A percentile compares a stretch with the other conserved stretches of the same genome.
Evolutionary conservation across 78 protist genomes (phyloP).

Genomic region (Speleostelium caveatum): DNA sequence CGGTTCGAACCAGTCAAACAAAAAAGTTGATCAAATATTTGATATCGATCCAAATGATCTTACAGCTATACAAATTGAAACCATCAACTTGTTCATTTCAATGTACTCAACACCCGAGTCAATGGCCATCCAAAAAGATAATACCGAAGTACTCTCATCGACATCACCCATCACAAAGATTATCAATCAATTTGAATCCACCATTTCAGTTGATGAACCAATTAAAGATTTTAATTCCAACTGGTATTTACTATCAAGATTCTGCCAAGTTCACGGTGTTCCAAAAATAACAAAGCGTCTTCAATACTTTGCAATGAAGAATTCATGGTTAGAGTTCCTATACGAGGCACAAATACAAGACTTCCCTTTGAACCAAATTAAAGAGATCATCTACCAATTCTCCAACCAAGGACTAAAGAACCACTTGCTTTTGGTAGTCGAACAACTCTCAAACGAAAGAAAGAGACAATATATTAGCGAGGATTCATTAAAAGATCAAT

Average conservation of each 20-base stretch:
- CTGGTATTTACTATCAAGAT: constrained; percentile 34
- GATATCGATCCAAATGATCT: too few species aligned
- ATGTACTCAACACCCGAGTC: constrained; percentile 46
- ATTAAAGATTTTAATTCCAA: not conserved
- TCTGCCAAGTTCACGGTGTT: constrained; percentile 43
- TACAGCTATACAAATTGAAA: constrained; percentile 32
- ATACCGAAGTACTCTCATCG: not conserved
- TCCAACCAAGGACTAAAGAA: constrained; percentile 2
- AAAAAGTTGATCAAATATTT: not conserved
- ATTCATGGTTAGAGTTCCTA: constrained; percentile 52
- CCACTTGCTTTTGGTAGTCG: constrained; percentile 35
- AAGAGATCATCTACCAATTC: constrained; percentile 3
- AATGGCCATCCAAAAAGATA: not conserved
- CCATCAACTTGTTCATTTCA: constrained; percentile 16
- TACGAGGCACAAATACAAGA: constrained; percentile 47
- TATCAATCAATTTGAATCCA: constrained; percentile 10
- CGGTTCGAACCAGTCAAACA: not conserved
- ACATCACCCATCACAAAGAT: constrained; percentile 34
- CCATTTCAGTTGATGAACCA: constrained; percentile 25
- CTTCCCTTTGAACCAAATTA: constrained; percentile 28
- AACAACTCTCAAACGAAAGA: constrained; percentile 23
- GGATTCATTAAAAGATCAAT: not conserved
- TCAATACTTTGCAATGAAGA: constrained; percentile 20
- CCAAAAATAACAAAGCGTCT: constrained; percentile 6
- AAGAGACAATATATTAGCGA: constrained; percentile 21